phyloP scores from a whole-genome alignment of 108 stramenopile species.

The Nitzschia putrida region DNA sequence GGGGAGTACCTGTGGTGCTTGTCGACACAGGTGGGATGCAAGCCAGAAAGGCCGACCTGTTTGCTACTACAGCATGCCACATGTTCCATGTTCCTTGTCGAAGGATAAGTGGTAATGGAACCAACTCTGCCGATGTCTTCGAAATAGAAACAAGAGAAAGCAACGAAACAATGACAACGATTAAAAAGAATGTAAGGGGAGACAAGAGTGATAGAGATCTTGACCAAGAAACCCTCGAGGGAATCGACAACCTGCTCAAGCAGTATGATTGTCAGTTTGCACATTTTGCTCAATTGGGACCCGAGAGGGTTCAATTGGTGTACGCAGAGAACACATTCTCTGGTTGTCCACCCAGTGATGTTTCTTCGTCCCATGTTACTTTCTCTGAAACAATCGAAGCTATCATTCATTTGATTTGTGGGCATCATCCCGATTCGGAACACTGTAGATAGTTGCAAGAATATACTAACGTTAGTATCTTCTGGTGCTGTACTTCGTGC shows the following conservation, averaged over 20 bases:
- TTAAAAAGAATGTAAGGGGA: neutral
- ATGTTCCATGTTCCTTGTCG: neutral
- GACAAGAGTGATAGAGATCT: neutral
- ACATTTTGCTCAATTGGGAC: neutral
- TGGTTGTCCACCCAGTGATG: neutral
- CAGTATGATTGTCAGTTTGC: neutral
- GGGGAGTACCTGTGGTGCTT: neutral
- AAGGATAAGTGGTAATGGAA: no score
- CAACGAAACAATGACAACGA: neutral
- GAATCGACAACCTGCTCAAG: neutral
- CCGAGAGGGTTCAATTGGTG: neutral
- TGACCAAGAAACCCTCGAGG: neutral
- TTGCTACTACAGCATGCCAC: neutral
- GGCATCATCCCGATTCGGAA: neutral
- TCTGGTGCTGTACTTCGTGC: no score
- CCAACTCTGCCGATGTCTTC: no score
- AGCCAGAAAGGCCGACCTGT: neutral
- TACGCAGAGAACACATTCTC: neutral
- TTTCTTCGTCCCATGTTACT: no score
- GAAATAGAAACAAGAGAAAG: no score
- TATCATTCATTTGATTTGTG: neutral
- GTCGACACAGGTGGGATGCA: neutral
- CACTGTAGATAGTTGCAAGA: neutral
- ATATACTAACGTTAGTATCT: no score
- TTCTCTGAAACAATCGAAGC: neutral